Conservation (phyloP, 1,139 yeast genomes). For the Taiozyma onychis region DNA sequence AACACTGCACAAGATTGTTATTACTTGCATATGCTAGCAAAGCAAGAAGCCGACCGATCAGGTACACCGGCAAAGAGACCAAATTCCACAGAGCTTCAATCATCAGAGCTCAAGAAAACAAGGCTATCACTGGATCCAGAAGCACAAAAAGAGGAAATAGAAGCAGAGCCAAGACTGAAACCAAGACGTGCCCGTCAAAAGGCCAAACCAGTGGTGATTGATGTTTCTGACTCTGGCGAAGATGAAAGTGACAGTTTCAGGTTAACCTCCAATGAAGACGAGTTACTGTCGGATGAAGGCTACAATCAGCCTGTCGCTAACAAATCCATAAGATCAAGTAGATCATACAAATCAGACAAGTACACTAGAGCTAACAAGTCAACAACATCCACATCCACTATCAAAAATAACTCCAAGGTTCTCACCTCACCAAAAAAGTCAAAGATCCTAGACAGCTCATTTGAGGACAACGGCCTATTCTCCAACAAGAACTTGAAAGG, state of each 20-base stretch:
- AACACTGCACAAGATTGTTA: conserved; percentile 44
- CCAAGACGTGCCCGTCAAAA: not conserved
- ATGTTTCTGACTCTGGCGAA: not conserved
- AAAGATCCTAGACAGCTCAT: conserved; percentile 20
- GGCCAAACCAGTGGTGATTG: not conserved
- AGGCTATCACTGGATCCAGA: not conserved
- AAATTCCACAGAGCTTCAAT: not conserved
- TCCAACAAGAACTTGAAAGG: conserved; percentile 9
- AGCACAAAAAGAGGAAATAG: not conserved
- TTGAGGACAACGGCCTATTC: conserved; percentile 16
- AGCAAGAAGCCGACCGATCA: not conserved
- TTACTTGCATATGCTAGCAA: conserved; percentile 29
- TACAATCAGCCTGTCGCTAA: conserved; percentile 9
- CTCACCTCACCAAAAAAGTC: conserved; percentile 14
- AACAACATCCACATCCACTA: not conserved
- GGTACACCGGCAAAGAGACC: not conserved
- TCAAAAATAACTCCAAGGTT: conserved; percentile 1
- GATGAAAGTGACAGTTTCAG: conserved; percentile 20
- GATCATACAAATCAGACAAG: not conserved
- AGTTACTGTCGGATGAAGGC: conserved; percentile 17
- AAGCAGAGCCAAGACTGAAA: not conserved
- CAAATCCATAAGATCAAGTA: not conserved
- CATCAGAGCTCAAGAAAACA: not conserved
- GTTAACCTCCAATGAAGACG: conserved; percentile 17
- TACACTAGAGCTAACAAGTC: not conserved